Evolutionary conservation across 1,139 yeast species (phyloP).

Genomic region (Yarrowia galli): DNA sequence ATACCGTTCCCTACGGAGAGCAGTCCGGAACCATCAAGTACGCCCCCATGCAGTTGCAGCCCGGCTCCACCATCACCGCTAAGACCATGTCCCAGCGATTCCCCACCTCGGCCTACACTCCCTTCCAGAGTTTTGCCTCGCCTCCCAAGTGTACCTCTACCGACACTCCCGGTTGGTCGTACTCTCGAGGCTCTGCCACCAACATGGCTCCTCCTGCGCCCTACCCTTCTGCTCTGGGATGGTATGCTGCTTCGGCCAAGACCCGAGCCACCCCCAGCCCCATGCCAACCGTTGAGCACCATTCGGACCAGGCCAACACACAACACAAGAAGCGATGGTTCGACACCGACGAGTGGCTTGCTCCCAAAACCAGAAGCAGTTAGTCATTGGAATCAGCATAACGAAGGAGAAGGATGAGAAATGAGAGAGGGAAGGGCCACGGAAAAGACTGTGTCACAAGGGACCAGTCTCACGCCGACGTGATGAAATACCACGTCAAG

Average conservation of each 20-base stretch:
- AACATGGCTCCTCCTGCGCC: slow-evolving; percentile 59
- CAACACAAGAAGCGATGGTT: slow-evolving; percentile 38
- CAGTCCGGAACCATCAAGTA: slow-evolving; percentile 76
- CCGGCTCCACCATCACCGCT: slow-evolving; percentile 67
- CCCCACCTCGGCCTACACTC: slow-evolving; percentile 70
- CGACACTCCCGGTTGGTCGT: slow-evolving; percentile 80
- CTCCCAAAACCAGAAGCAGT: slow-evolving; percentile 26
- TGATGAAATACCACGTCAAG: not conserved
- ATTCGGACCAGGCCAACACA: slow-evolving; percentile 32
- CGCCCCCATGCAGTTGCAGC: slow-evolving; percentile 91
- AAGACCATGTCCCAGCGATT: slow-evolving; percentile 40
- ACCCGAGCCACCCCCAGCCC: slow-evolving; percentile 34
- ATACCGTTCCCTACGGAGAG: slow-evolving; percentile 64
- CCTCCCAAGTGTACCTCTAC: slow-evolving; percentile 61
- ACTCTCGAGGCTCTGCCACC: slow-evolving; percentile 62
- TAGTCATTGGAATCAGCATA: slow-evolving; percentile 3
- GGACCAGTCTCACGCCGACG: not conserved
- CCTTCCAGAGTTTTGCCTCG: slow-evolving; percentile 54
- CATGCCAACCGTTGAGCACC: slow-evolving; percentile 24
- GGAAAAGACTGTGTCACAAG: not conserved
- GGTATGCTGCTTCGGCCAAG: slow-evolving; percentile 41
- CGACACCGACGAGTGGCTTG: slow-evolving; percentile 34
- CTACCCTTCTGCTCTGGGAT: slow-evolving; percentile 41
- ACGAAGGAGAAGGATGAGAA: not conserved
- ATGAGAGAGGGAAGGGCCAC: not conserved